Percentiles rank a stretch among this genome's conserved stretches.
Conservation (phyloP, 192 early-diverging fungal genomes). For the Podila horticola region DNA sequence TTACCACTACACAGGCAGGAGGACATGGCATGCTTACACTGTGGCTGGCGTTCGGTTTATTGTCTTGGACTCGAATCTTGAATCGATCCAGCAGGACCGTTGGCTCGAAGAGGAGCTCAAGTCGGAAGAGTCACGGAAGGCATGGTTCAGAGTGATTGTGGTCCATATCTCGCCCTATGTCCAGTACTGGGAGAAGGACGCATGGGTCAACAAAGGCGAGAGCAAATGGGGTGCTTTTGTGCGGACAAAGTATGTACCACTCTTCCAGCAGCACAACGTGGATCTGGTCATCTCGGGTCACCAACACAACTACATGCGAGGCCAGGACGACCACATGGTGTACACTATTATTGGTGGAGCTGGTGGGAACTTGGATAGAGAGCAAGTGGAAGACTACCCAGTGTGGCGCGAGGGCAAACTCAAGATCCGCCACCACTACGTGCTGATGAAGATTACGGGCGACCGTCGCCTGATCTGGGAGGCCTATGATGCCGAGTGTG, state of each 20-base stretch:
- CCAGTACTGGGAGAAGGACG: conserved; percentile 78
- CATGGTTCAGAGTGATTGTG: conserved; percentile 71
- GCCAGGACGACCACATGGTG: conserved; percentile 59
- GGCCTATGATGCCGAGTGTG: conserved; percentile 51
- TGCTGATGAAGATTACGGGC: conserved; percentile 52
- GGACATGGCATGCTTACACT: conserved; percentile 65
- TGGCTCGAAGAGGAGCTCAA: conserved; percentile 70
- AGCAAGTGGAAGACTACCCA: conserved; percentile 73
- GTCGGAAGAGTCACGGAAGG: conserved; percentile 60
- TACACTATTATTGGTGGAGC: conserved; percentile 82
- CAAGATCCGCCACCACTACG: conserved; percentile 54
- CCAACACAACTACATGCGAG: conserved; percentile 82
- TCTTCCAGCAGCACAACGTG: conserved; percentile 73
- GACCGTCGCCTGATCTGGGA: conserved; percentile 54
- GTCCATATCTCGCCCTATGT: conserved; percentile 81
- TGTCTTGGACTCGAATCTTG: conserved; percentile 75
- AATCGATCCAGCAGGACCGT: conserved; percentile 65
- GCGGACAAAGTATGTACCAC: conserved; percentile 67
- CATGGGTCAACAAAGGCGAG: conserved; percentile 74
- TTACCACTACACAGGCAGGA: conserved; percentile 63
- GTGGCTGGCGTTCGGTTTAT: conserved; percentile 72
- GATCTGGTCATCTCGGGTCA: conserved; percentile 83
- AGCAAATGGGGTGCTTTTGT: conserved; percentile 79
- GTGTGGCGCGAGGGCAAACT: conserved; percentile 38
- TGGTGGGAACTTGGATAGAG: conserved; percentile 70